Base-by-base conservation (phyloP, 805 yeast genomes). In the Lipomyces anomalus region DNA sequence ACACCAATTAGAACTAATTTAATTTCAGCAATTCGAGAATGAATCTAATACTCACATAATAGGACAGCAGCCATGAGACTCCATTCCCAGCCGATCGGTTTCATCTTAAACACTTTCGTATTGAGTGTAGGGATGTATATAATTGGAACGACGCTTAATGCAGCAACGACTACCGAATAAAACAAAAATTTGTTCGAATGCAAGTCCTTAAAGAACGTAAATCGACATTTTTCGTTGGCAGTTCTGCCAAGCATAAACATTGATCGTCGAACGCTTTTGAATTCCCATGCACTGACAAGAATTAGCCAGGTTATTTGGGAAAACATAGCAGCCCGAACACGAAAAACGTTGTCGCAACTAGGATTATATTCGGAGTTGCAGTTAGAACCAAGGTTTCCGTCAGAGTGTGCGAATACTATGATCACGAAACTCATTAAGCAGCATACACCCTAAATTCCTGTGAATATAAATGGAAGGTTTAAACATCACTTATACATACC, bases 111-210 rank as follows among this genome's bases (percentile, higher is more conserved):
- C 6, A 86, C 95, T 51, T 75, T 73, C 37, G 71, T 67, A 63
- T 86, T 86, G 60, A 86, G 84, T n/a, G 83, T 94, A 4, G 95
- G 95, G 53, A 86, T 86, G 65, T 85, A 85, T 32, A 85, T 78
- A 17, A 84, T 82, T 35, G 95, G 95, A 74, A 86, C 80, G 3
- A 83, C 80, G 2, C 86, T 73, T 11, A 74, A 63, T 50, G 82
- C 75, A 1, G 92, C 95, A 42, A 75, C 67, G 29, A 82, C 61
- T 38, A 86, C 76, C 0, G 95, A 84, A 88, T 89, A 84, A 69
- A 85, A 82, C 59, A 86, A 69, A 53, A 86, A 79, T 63, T 82
- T 77, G 65, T 86, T 86, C 11, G 66, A 65, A 84, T 87, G 84
- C 36, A 85, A 64, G 59, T 81, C 89, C 48, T 63, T 70, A 58